A percentile compares a stretch with the other conserved stretches of the same genome.
phyloP scores from a whole-genome alignment of 1,284 basidiomycete species.

The Phenoliferia sp. region DNA sequence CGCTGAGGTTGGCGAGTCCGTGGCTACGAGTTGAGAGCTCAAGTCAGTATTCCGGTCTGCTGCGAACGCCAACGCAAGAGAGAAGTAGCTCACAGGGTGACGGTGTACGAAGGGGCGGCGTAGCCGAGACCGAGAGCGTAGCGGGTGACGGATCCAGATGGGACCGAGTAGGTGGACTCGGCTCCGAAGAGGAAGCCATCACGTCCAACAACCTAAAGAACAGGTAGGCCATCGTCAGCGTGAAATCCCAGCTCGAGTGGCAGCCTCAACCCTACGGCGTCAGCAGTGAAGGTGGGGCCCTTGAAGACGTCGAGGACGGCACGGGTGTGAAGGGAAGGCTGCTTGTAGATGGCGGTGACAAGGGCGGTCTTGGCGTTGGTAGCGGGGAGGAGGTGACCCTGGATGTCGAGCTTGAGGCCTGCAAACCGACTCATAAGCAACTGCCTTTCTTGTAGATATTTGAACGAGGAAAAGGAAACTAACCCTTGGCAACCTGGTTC shows the following conservation, averaged over 20 bases:
- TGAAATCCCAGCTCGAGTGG: not conserved
- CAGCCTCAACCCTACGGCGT: constrained; percentile 65
- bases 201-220: constrained; percentile 67
- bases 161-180: constrained; percentile 95
- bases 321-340: constrained; percentile 90
- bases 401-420: constrained; percentile 88
- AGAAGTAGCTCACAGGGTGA: constrained; percentile 56
- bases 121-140: constrained; percentile 91
- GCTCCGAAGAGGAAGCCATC: constrained; percentile 96
- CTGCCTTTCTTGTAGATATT: not conserved
- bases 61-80: not conserved
- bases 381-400: constrained; percentile 77
- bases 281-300: constrained; percentile 95
- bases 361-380: constrained; percentile 75
- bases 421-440: not conserved
- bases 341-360: constrained; percentile 84
- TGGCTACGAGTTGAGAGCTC: constrained; percentile 49
- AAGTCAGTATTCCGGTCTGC: not conserved
- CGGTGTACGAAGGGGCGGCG: constrained; percentile 93
- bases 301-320: constrained; percentile 92
- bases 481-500: constrained; percentile 89
- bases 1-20: constrained; percentile 89
- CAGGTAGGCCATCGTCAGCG: not conserved
- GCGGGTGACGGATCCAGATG: constrained; percentile 82
- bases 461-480: not conserved